phyloP scores from a whole-genome alignment of 2,329 filamentous ascomycete species.

The Penicillium freii region DNA sequence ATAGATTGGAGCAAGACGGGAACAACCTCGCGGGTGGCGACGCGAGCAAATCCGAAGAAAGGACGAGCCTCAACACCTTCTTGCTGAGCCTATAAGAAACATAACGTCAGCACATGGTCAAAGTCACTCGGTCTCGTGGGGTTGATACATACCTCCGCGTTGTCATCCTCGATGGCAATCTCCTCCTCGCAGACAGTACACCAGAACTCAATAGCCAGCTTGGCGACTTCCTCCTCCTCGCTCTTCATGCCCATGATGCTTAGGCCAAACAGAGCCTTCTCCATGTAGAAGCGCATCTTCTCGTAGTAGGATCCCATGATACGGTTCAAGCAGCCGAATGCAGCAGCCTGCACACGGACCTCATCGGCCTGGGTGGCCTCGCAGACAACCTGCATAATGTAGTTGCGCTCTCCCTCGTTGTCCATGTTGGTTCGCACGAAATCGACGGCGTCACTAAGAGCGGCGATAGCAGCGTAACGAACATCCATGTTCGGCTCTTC shows the following conservation, averaged over 20 bases:
- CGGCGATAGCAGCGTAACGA: conserved; percentile 86
- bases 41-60: conserved; percentile 92
- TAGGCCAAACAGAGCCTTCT: conserved; percentile 96
- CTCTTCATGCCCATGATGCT: conserved; percentile 99
- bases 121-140: background rate
- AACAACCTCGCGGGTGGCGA: conserved; percentile 90
- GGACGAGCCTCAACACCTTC: conserved; percentile 82
- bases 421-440: conserved; percentile 99
- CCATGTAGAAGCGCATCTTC: conserved; percentile 99
- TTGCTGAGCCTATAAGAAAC: conserved; percentile 51
- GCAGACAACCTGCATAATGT: conserved; percentile 99
- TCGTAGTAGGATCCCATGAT: conserved; percentile 99
- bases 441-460: conserved; percentile 92
- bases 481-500: conserved; percentile 92
- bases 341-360: conserved; percentile 86
- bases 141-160: conserved; percentile 62
- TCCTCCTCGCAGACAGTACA: conserved; percentile 99
- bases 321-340: conserved; percentile 95
- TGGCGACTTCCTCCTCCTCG: conserved; percentile 94
- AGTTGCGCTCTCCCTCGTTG: conserved; percentile 98
- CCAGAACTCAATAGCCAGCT: conserved; percentile 98
- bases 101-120: background rate
- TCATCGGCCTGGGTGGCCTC: conserved; percentile 96
- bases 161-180: conserved; percentile 96
- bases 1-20: conserved; percentile 85